These are phyloP conservation scores for Raddia guianensis DNA, from an alignment of 176 grass and related monocot species.

Conservation along the genomic window DNA sequence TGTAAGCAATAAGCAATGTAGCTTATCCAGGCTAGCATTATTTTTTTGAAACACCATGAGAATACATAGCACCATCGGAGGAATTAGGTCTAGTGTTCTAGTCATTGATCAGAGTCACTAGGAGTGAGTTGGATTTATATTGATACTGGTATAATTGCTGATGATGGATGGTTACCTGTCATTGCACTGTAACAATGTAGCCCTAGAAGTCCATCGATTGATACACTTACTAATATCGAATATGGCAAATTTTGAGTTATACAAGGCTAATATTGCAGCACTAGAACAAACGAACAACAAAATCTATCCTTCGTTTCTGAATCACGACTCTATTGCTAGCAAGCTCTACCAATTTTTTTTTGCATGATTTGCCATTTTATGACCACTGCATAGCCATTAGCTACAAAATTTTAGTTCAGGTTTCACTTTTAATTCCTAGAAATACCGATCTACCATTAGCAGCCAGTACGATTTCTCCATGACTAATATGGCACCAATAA, in stretches of 20 bases:
- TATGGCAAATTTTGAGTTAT: constrained; percentile 5
- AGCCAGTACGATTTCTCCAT: not conserved
- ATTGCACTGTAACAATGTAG: not conserved
- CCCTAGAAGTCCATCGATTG: not conserved
- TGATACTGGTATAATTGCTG: constrained; percentile 19
- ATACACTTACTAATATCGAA: constrained; percentile 13
- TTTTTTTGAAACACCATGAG: too few species aligned
- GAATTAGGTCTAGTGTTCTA: not conserved
- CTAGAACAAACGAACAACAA: not conserved
- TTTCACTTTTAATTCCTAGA: not conserved
- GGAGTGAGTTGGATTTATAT: not conserved
- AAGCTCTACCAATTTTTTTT: not conserved
- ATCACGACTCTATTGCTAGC: not conserved
- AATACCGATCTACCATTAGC: constrained; percentile 2
- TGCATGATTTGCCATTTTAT: constrained; percentile 15
- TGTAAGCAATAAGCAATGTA: constrained; percentile 12
- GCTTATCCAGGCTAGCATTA: not conserved
- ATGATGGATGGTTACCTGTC: constrained; percentile 1
- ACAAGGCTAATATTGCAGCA: not conserved
- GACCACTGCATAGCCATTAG: not conserved
- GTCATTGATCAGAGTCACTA: constrained; percentile 7
- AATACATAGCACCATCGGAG: too few species aligned
- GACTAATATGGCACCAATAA: not conserved
- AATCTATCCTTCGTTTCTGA: constrained; percentile 7
- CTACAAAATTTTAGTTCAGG: constrained; percentile 16